phyloP scores from a whole-genome alignment of 2,329 filamentous ascomycete genomes.

The Colletotrichum falcatum region DNA sequence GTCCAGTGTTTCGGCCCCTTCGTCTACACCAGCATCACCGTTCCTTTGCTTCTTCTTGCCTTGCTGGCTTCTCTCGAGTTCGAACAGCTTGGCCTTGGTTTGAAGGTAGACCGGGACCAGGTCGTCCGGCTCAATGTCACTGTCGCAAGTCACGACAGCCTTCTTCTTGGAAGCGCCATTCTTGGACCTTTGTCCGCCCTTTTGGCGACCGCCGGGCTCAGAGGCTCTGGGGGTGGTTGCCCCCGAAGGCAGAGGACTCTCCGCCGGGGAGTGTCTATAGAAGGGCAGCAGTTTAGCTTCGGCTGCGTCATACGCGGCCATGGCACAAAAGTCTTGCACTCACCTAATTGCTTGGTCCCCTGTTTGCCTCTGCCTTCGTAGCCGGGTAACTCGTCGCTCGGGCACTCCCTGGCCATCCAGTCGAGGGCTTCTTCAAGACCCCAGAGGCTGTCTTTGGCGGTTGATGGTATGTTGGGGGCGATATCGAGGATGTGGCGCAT shows the following conservation, averaged over 20 bases:
- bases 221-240: slow-evolving; percentile 60
- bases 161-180: slow-evolving; percentile 54
- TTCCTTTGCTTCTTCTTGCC: slow-evolving; percentile 57
- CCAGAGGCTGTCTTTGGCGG: slow-evolving; percentile 78
- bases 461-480: slow-evolving; percentile 68
- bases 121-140: slow-evolving; percentile 80
- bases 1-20: slow-evolving; percentile 66
- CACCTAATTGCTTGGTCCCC: slow-evolving; percentile 53
- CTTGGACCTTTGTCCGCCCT: slow-evolving; percentile 29
- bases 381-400: slow-evolving; percentile 74
- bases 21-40: slow-evolving; percentile 48
- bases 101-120: slow-evolving; percentile 82
- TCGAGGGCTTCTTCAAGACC: slow-evolving; percentile 89
- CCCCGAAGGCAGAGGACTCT: slow-evolving; percentile 64
- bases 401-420: slow-evolving; percentile 86
- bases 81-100: slow-evolving; percentile 76
- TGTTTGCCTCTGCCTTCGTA: slow-evolving; percentile 69
- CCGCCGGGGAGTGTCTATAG: slow-evolving; percentile 62
- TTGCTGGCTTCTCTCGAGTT: slow-evolving; percentile 64
- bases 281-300: background rate
- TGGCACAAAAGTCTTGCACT: background rate
- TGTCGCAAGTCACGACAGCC: slow-evolving; percentile 66
- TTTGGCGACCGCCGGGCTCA: slow-evolving; percentile 46
- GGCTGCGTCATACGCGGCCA: background rate
- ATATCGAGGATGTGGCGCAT: slow-evolving; percentile 76